Conservation (phyloP, 306 rosid species). For the Trichosanthes truncata region DNA sequence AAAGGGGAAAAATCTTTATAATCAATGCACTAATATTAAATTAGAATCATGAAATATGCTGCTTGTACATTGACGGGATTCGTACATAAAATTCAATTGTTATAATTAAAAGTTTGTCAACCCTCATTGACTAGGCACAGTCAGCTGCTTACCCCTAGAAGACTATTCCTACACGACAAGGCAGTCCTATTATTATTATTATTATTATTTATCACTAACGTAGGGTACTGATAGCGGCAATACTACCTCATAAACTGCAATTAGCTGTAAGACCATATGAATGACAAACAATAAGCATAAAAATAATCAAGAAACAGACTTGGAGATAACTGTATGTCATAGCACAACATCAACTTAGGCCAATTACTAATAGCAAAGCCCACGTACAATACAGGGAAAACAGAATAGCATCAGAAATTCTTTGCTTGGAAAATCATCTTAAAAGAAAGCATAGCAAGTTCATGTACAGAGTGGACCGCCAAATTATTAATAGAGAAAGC, state of each 20-base stretch:
- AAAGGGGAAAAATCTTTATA: not conserved
- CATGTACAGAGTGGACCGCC: not conserved
- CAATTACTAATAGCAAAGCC: not conserved
- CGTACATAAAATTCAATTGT: not conserved
- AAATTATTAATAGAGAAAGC: not conserved
- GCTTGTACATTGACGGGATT: not conserved
- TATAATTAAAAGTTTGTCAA: not conserved
- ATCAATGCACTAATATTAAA: not conserved
- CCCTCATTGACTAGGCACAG: not conserved
- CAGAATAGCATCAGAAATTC: not conserved
- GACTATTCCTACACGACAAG: not conserved
- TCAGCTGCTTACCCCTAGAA: not conserved
- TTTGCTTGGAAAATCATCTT: not conserved
- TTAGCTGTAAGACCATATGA: not conserved
- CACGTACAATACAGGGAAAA: not conserved
- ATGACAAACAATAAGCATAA: not conserved
- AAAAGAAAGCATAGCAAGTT: not conserved
- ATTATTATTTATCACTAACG: not conserved
- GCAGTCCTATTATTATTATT: not conserved
- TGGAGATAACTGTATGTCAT: not conserved
- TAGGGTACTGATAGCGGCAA: not conserved
- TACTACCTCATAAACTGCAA: not conserved
- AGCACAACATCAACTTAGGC: not conserved
- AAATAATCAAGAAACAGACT: not conserved
- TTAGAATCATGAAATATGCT: not conserved